A percentile compares a stretch with the other conserved stretches of the same genome.
Conservation (phyloP, 2,329 filamentous ascomycete species). For the Cercospora canescens region DNA sequence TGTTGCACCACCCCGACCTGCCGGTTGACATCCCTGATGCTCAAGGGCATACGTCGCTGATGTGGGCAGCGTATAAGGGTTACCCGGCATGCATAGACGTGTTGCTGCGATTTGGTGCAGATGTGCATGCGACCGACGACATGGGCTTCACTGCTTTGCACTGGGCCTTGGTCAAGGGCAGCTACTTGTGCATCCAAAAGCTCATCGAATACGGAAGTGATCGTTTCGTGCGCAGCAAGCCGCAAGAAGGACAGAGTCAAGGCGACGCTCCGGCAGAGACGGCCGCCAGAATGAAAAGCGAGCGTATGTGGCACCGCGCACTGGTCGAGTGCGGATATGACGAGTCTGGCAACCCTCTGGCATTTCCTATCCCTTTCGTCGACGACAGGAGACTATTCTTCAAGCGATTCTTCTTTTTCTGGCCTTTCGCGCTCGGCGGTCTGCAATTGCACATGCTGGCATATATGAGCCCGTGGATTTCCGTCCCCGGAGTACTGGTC, state of each 20-base stretch:
- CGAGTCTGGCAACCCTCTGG: conserved; percentile 70
- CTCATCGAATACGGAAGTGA: conserved; percentile 94
- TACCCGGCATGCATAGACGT: conserved; percentile 89
- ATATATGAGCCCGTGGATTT: conserved; percentile 70
- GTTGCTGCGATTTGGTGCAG: conserved; percentile 91
- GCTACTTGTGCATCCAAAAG: conserved; percentile 84
- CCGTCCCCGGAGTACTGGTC: conserved; percentile 69
- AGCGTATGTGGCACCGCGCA: conserved; percentile 77
- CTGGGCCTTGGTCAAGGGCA: conserved; percentile 95
- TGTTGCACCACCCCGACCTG: conserved; percentile 86
- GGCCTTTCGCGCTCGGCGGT: conserved; percentile 78
- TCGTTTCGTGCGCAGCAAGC: conserved; percentile 80
- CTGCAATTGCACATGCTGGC: conserved; percentile 70
- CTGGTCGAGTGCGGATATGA: conserved; percentile 83
- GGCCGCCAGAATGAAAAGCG: conserved; percentile 86
- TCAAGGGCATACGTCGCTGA: conserved; percentile 89
- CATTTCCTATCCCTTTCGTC: conserved; percentile 73
- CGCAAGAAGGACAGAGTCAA: conserved; percentile 46
- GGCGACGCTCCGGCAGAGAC: conserved; percentile 88
- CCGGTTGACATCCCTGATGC: conserved; percentile 87
- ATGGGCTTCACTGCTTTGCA: conserved; percentile 93
- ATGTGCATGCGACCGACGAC: conserved; percentile 86
- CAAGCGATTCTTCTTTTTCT: conserved; percentile 84
- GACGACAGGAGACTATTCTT: conserved; percentile 78
- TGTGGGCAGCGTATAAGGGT: conserved; percentile 99